Evolutionary conservation across 169 alveolate genomes (phyloP).

Genomic region (Eimeria tenella): DNA sequence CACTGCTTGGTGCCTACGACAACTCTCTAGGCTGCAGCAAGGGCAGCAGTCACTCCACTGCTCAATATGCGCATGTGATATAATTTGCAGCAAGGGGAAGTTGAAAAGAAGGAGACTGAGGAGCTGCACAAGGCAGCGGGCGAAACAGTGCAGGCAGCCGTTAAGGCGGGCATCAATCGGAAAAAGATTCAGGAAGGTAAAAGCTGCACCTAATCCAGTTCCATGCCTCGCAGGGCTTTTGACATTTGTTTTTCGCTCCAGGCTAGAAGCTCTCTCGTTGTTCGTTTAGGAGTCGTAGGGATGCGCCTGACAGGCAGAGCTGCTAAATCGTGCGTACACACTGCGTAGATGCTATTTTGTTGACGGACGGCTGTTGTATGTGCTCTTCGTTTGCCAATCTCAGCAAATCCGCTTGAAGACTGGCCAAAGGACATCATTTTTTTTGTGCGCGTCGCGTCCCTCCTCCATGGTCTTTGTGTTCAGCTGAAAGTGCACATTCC

Average conservation of each 20-base stretch:
- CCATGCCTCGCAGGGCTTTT: too few relatives aligned
- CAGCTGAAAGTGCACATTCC: conserved; percentile 87
- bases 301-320: too few relatives aligned
- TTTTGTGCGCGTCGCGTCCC: conserved; percentile 89
- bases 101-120: conserved; percentile 72
- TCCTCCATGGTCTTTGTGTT: conserved; percentile 88
- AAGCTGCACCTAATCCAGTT: neutral
- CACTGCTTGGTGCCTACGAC: too few relatives aligned
- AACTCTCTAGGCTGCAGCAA: too few relatives aligned
- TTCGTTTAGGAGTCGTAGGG: too few relatives aligned
- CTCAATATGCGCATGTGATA: neutral
- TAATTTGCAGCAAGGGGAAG: conserved; percentile 69
- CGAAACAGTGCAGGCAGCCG: conserved; percentile 73
- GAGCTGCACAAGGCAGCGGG: conserved; percentile 71
- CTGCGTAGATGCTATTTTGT: too few relatives aligned
- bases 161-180: conserved; percentile 68
- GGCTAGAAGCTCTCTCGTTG: too few relatives aligned
- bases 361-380: neutral
- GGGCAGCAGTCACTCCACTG: too few relatives aligned
- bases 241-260: too few relatives aligned
- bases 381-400: neutral
- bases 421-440: conserved; percentile 90
- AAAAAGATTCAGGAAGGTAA: conserved; percentile 71
- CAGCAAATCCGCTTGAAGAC: conserved; percentile 86
- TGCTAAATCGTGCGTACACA: too few relatives aligned